These are phyloP conservation scores for Fusarium sterilihyphosum DNA, from an alignment of 2,329 filamentous ascomycete species.

Conservation along the genomic window DNA sequence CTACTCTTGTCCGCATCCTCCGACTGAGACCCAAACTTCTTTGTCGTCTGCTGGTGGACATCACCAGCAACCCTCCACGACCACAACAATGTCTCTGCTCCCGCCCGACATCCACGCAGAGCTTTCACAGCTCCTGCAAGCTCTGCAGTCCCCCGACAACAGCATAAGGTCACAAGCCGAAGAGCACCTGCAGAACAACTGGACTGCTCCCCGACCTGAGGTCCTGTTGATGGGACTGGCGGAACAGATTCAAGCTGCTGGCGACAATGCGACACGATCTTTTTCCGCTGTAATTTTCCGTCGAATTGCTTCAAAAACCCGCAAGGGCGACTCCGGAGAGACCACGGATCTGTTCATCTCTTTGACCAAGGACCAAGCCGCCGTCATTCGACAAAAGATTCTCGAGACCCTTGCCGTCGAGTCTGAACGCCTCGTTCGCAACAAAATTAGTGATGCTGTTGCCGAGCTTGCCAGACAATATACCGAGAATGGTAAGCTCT, in stretches of 20 bases:
- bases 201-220: slow-evolving; percentile 84
- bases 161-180: slow-evolving; percentile 84
- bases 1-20: slow-evolving; percentile 4
- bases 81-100: slow-evolving; percentile 79
- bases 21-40: slow-evolving; percentile 23
- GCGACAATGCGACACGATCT: slow-evolving; percentile 81
- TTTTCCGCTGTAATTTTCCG: slow-evolving; percentile 96
- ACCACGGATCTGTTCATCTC: slow-evolving; percentile 87
- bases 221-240: slow-evolving; percentile 92
- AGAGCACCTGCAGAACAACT: slow-evolving; percentile 89
- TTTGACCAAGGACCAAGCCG: slow-evolving; percentile 76
- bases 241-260: slow-evolving; percentile 86
- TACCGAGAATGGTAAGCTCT: slow-evolving; percentile 81
- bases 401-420: slow-evolving; percentile 81
- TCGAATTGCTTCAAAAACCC: slow-evolving; percentile 88
- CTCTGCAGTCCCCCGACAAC: slow-evolving; percentile 91
- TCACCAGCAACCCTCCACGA: slow-evolving; percentile 42
- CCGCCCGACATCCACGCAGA: slow-evolving; percentile 85
- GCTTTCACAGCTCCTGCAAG: slow-evolving; percentile 86
- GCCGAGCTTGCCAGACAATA: slow-evolving; percentile 96
- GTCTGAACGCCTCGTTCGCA: slow-evolving; percentile 77
- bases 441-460: slow-evolving; percentile 98
- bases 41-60: slow-evolving; percentile 45
- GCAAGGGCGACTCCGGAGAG: slow-evolving; percentile 77
- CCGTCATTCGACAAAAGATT: slow-evolving; percentile 84